Percentiles rank a stretch among this genome's conserved stretches.
Conservation (phyloP, 2,329 filamentous ascomycete species). For the Talaromyces atroroseus region DNA sequence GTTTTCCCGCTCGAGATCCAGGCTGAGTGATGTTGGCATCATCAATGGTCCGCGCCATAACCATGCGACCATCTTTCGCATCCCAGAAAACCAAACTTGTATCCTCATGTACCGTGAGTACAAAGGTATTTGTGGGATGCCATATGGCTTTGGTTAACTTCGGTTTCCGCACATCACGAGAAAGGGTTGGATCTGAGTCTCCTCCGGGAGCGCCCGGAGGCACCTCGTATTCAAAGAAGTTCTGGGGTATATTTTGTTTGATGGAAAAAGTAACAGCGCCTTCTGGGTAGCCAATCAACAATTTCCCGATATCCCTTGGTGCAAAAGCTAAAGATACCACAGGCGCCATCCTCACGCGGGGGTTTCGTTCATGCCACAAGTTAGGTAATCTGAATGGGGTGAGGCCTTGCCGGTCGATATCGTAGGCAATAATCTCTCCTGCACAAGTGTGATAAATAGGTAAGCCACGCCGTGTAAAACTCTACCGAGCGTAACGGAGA, state of each 20-base stretch:
- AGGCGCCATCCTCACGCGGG: constrained; percentile 57
- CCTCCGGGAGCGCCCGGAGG: constrained; percentile 78
- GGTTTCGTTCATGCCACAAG: constrained; percentile 72
- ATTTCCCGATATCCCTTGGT: constrained; percentile 83
- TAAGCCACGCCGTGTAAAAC: background rate
- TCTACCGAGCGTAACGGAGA: constrained; percentile 3
- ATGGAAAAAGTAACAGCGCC: constrained; percentile 90
- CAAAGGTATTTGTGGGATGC: constrained; percentile 91
- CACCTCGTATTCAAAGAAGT: constrained; percentile 78
- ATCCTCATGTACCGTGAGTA: constrained; percentile 83
- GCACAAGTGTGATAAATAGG: constrained; percentile 1
- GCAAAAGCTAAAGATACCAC: constrained; percentile 79
- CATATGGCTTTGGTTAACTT: constrained; percentile 77
- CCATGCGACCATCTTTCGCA: constrained; percentile 73
- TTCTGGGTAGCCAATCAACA: constrained; percentile 84
- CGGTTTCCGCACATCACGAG: constrained; percentile 62
- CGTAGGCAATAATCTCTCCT: constrained; percentile 85
- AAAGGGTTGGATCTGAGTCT: constrained; percentile 58
- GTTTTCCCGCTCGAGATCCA: constrained; percentile 39
- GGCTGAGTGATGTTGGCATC: constrained; percentile 69
- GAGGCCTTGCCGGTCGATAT: constrained; percentile 74
- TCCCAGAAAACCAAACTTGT: constrained; percentile 94
- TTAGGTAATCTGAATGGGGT: constrained; percentile 79
- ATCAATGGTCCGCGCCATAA: constrained; percentile 76
- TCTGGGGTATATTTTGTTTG: constrained; percentile 75